A percentile compares a stretch with the other conserved stretches of the same genome.
Conservation (phyloP, 129 eudicot genomes). For the carrot (Daucus carota) region DNA sequence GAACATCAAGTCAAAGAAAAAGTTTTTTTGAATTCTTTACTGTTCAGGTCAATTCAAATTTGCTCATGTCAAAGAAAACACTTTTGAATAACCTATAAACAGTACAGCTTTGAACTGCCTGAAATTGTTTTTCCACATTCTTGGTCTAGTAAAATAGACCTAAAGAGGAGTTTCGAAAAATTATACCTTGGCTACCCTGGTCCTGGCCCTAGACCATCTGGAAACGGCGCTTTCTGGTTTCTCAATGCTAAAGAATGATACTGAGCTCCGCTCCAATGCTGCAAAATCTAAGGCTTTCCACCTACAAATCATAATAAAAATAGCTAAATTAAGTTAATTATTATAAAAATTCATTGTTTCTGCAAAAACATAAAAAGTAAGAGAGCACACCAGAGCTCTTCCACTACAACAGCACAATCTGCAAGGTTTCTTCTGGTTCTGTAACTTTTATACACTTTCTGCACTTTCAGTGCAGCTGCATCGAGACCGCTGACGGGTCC, state of each 20-base stretch:
- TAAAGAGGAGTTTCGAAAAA: background rate
- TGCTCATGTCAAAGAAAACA: background rate
- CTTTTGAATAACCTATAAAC: background rate
- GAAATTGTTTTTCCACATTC: too few relatives aligned
- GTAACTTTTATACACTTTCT: slow-evolving; percentile 67
- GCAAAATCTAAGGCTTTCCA: slow-evolving; percentile 85
- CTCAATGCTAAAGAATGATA: slow-evolving; percentile 46
- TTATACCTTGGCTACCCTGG: slow-evolving; percentile 73
- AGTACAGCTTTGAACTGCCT: background rate
- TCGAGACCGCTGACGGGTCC: slow-evolving; percentile 27
- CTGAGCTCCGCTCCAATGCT: slow-evolving; percentile 56
- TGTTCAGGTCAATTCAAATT: slow-evolving; percentile 8
- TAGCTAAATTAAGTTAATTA: too few relatives aligned
- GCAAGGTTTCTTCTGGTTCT: slow-evolving; percentile 76
- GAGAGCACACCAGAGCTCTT: slow-evolving; percentile 45
- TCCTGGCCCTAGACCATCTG: slow-evolving; percentile 77
- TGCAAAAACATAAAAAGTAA: background rate
- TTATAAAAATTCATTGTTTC: background rate
- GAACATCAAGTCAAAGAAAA: slow-evolving; percentile 3
- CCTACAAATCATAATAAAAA: slow-evolving; percentile 25
- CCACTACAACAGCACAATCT: slow-evolving; percentile 76
- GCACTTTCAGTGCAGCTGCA: slow-evolving; percentile 58
- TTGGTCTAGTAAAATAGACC: background rate
- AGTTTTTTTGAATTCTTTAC: background rate
- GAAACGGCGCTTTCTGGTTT: slow-evolving; percentile 68